Conservation (phyloP, 768 basidiomycete genomes). For the Leccinum pellstonianum region DNA sequence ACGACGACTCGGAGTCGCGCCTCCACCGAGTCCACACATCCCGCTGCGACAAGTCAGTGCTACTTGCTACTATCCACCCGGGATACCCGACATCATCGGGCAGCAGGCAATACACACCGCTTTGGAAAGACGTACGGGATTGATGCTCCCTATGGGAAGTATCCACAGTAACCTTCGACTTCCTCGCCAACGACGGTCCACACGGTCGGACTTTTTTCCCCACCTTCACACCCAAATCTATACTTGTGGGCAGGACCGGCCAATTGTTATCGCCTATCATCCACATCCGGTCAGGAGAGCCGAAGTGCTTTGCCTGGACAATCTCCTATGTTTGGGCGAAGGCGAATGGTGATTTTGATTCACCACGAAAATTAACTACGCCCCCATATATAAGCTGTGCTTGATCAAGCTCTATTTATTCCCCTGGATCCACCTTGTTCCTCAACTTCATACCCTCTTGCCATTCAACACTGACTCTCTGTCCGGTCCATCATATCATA, state of each 20-base stretch:
- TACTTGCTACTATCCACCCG: too few species aligned
- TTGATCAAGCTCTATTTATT: neutral
- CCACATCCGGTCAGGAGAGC: conserved; percentile 15
- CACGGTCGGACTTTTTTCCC: conserved; percentile 2
- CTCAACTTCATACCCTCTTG: neutral
- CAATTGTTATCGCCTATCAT: neutral
- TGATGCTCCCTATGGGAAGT: neutral
- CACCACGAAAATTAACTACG: conserved; percentile 3
- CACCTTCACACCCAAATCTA: conserved; percentile 4
- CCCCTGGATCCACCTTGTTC: neutral
- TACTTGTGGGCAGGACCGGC: neutral
- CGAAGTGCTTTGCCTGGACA: conserved; percentile 8
- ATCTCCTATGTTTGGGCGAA: conserved; percentile 6
- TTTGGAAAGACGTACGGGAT: neutral
- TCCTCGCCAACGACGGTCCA: neutral
- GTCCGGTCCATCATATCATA: too few species aligned
- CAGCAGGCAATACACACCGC: neutral
- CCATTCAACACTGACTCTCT: neutral
- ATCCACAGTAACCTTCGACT: neutral
- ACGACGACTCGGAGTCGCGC: too few species aligned
- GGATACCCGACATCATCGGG: neutral
- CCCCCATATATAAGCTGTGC: conserved; percentile 11
- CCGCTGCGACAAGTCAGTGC: neutral
- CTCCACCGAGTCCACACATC: neutral
- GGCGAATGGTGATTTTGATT: conserved; percentile 6